Conservation (phyloP, 2,329 filamentous ascomycete genomes). For the Dothiorella sarmentorum region DNA sequence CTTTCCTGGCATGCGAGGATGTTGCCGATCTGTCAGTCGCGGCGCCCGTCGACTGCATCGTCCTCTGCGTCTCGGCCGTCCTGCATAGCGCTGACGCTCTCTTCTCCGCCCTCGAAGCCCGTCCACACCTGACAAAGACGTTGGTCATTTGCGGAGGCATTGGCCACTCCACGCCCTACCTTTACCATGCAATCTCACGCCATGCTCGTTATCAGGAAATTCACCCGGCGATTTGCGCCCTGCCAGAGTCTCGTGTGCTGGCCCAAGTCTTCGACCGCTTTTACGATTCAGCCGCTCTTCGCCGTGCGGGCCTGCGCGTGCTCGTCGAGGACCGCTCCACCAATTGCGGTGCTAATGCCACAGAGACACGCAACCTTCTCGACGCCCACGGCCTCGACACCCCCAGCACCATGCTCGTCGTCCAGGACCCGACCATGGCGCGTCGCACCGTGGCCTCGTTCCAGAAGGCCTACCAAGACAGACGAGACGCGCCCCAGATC, state of each 20-base stretch:
- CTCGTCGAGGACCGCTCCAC: conserved; percentile 45
- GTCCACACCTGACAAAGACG: conserved; percentile 32
- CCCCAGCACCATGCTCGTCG: conserved; percentile 33
- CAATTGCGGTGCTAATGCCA: conserved; percentile 47
- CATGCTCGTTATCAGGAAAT: conserved; percentile 31
- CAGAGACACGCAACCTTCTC: conserved; percentile 35
- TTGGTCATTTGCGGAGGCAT: conserved; percentile 46
- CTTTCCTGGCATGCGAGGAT: conserved; percentile 31
- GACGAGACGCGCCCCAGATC: conserved; percentile 23
- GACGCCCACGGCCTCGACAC: conserved; percentile 26
- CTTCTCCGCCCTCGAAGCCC: conserved; percentile 32
- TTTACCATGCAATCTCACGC: conserved; percentile 40
- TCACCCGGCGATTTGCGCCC: conserved; percentile 28
- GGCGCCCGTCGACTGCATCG: conserved; percentile 35
- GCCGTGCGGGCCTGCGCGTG: conserved; percentile 28
- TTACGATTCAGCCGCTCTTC: conserved; percentile 28
- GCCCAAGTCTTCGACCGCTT: conserved; percentile 34
- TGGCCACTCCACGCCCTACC: conserved; percentile 44
- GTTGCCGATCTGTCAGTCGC: conserved; percentile 22
- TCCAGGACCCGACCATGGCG: conserved; percentile 49
- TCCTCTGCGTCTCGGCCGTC: conserved; percentile 42
- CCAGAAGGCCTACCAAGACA: conserved; percentile 35
- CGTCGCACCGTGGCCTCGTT: conserved; percentile 43
- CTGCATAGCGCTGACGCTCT: conserved; percentile 35
- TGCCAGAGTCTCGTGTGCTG: conserved; percentile 42